phyloP scores from a whole-genome alignment of 805 yeast genomes.

The Sugiyamaella qingdaonensis region DNA sequence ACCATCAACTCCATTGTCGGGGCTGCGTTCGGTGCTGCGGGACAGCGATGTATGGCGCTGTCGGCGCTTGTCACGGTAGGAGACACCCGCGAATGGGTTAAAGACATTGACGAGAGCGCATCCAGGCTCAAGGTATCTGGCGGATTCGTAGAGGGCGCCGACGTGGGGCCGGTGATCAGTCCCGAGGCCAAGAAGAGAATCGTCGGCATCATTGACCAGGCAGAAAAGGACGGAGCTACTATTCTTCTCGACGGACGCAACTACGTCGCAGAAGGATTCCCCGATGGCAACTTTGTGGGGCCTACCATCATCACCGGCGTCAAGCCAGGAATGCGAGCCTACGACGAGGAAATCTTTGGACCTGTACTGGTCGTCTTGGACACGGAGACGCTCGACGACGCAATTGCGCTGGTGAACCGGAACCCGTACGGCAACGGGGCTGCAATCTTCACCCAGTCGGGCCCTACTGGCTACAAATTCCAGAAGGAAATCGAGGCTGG shows the following conservation, averaged over 20 bases:
- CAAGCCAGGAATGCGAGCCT: conserved; percentile 65
- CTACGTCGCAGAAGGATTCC: conserved; percentile 44
- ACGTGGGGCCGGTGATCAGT: conserved; percentile 70
- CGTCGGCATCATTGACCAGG: conserved; percentile 52
- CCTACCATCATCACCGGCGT: conserved; percentile 62
- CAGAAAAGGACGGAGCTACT: conserved; percentile 58
- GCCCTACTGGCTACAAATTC: conserved; percentile 66
- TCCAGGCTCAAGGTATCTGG: conserved; percentile 54
- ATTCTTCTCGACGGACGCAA: conserved; percentile 62
- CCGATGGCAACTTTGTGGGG: conserved; percentile 65
- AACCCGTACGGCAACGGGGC: conserved; percentile 70
- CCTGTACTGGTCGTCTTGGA: conserved; percentile 64
- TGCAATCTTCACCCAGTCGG: conserved; percentile 64
- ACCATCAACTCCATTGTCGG: conserved; percentile 64
- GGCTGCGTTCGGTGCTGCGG: conserved; percentile 82
- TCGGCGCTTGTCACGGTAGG: conserved; percentile 73
- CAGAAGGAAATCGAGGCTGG: conserved; percentile 66
- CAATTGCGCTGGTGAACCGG: conserved; percentile 57
- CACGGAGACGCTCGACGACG: conserved; percentile 62
- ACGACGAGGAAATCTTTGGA: conserved; percentile 74
- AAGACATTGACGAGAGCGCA: conserved; percentile 57
- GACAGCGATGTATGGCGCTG: conserved; percentile 80
- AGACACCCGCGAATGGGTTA: conserved; percentile 56
- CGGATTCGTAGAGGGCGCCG: conserved; percentile 60
- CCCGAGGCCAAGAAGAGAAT: conserved; percentile 54